These are phyloP conservation scores for Drosera spatulata DNA, from an alignment of 179 eudicot genomes.

Conservation along the genomic window DNA sequence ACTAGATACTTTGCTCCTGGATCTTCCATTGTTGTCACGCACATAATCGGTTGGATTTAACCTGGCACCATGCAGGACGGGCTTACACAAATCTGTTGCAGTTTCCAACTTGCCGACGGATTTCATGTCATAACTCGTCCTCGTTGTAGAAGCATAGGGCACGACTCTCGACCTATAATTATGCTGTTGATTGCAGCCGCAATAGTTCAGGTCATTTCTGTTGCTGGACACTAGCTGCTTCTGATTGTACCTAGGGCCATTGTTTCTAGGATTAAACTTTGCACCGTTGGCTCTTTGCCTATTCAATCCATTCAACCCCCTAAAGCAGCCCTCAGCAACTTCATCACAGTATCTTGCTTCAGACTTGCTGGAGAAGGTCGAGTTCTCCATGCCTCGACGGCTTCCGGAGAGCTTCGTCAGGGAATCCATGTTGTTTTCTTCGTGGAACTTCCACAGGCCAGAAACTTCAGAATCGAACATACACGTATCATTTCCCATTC, in stretches of 20 bases:
- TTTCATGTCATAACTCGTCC: constrained; percentile 35
- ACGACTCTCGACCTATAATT: constrained; percentile 45
- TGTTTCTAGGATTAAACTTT: constrained; percentile 37
- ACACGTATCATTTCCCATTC: constrained; percentile 28
- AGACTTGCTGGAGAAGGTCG: constrained; percentile 27
- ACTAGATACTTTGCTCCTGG: constrained; percentile 38
- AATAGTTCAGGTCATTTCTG: constrained; percentile 41
- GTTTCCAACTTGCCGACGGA: constrained; percentile 30
- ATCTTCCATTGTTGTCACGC: constrained; percentile 44
- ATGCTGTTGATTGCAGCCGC: constrained; percentile 59
- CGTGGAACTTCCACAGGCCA: constrained; percentile 28
- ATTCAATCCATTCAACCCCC: constrained; percentile 29
- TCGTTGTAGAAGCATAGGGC: constrained; percentile 15
- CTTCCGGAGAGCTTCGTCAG: constrained; percentile 45
- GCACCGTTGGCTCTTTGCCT: constrained; percentile 35
- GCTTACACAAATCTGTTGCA: constrained; percentile 40
- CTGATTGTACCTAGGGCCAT: constrained; percentile 37
- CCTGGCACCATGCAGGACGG: constrained; percentile 42
- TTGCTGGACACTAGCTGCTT: constrained; percentile 35
- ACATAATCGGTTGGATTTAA: constrained; percentile 31
- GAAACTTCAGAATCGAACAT: constrained; percentile 31
- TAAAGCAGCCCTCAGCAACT: constrained; percentile 29
- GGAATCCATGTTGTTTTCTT: constrained; percentile 32
- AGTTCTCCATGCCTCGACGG: constrained; percentile 33
- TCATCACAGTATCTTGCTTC: constrained; percentile 53